These are phyloP conservation scores for Pyrenophora graminea DNA, from an alignment of 2,329 filamentous ascomycete species.

Conservation along the genomic window DNA sequence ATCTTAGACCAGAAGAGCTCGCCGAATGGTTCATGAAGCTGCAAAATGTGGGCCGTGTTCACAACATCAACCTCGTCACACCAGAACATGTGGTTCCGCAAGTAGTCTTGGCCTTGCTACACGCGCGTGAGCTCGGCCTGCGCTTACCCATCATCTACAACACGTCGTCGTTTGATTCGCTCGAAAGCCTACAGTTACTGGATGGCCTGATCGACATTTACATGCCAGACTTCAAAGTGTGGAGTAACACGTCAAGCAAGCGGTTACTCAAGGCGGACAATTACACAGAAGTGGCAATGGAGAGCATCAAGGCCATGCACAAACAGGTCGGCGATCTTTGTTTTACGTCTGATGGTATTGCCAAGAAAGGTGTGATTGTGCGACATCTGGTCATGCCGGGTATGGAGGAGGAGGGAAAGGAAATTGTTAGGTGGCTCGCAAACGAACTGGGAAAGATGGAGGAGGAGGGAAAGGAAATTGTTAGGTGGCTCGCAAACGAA, in stretches of 20 bases:
- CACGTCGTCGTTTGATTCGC: conserved; percentile 78
- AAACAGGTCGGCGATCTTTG: conserved; percentile 79
- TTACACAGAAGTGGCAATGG: conserved; percentile 71
- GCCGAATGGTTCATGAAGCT: conserved; percentile 83
- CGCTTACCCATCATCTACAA: conserved; percentile 81
- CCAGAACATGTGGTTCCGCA: conserved; percentile 87
- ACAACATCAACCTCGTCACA: conserved; percentile 88
- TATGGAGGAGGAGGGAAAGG: conserved; percentile 70
- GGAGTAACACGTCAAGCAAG: conserved; percentile 67
- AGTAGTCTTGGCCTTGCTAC: conserved; percentile 74
- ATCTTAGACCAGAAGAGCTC: conserved; percentile 76
- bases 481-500: conserved; percentile 74
- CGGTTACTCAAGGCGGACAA: conserved; percentile 77
- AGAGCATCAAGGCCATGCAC: conserved; percentile 81
- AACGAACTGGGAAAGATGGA: conserved; percentile 71
- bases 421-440: conserved; percentile 78
- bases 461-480: conserved; percentile 72
- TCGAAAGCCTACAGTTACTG: conserved; percentile 71
- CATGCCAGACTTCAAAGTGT: conserved; percentile 86
- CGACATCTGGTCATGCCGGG: conserved; percentile 86
- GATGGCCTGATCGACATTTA: conserved; percentile 85
- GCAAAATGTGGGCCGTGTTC: conserved; percentile 76
- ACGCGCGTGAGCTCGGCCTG: conserved; percentile 71
- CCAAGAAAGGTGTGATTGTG: conserved; percentile 75
- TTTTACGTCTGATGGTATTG: conserved; percentile 80